Base-by-base conservation (phyloP, 1,284 basidiomycete species). In the Fistulina hepatica region DNA sequence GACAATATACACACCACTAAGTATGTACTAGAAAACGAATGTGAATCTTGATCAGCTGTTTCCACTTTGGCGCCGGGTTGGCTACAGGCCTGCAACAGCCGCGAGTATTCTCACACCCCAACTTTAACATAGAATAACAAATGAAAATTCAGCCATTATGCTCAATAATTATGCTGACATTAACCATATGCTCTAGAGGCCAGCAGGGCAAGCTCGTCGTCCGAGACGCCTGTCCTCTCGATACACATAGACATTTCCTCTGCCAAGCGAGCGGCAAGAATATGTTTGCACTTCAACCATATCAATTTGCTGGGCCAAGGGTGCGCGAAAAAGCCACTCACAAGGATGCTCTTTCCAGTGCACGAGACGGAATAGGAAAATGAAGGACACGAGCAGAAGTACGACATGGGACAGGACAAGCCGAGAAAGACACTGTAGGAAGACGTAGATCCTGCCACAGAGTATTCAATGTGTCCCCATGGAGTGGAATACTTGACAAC, bases 281-380 rank as follows among this genome's bases (percentile, higher is more conserved):
- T 53, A 51, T 86, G 83, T 52, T 86, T 85, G 53, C 82, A 86
- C 82, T 85, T 43, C 10, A 15, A 19, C n/a, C n/a, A n/a, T n/a
- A n/a, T n/a, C n/a, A n/a, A n/a, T n/a, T n/a, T n/a, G n/a, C n/a
- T n/a, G n/a, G n/a, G n/a, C n/a, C n/a, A n/a, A n/a, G n/a, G n/a
- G n/a, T n/a, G n/a, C 24, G 21, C 21, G 12, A 30, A 21, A 30
- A 44, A 41, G 27, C 28, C 20, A 67, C 30, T 69, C 65, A 13
- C 69, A 64, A 85, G 54, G n/a, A n/a, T n/a, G n/a, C n/a, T n/a
- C n/a, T n/a, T n/a, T n/a, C n/a, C n/a, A n/a, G n/a, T n/a, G n/a
- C n/a, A n/a, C n/a, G n/a, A n/a, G 7, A 81, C 76, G 7, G 70
- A 65, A 44, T 73, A 74, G 2, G 71, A 55, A 49, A 81, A 86